Evolutionary conservation across 257 asterid genomes (phyloP), one percentile per base, ranked within the genome.

Genomic region (Gardenia jasminoides): DNA sequence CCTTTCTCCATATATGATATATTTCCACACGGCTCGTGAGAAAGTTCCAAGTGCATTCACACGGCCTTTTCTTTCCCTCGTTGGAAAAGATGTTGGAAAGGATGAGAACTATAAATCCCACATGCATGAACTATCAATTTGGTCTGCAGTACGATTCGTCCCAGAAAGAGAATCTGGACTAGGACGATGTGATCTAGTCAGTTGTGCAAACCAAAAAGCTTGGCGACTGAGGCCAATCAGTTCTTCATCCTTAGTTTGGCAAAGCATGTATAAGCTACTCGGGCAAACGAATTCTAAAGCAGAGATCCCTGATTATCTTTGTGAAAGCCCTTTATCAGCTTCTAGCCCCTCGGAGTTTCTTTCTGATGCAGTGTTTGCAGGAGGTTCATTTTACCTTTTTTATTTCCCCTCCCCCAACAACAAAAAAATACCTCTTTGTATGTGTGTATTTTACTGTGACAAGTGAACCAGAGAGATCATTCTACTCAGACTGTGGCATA

Each of bases 331-430:
- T 10, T 28, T 15, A 10, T 10, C 70, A 28, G 22, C 9, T 26
- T 28, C 70, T 10, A 22, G 6, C 5, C 75, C 75, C 0, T 24
- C 75, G 0, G 75, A 77, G n/a, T 67, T 33, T 19, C 75, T 77
- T 3, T 67, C 74, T 39, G 13, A 48, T 36, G 80, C 80, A 33
- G 44, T 77, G 10, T 77, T 77, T 67, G 80, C 75, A 10, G 80
- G 80, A 77, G 80, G 67, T 77, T 24, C 26, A n/a, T 12, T 4
- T 15, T 20, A 39, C 13, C 36, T 44, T 52, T 16, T 52, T 52
- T 15, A 22, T n/a, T n/a, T n/a, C n/a, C n/a, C n/a, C n/a, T n/a
- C n/a, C n/a, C n/a, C n/a, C n/a, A n/a, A n/a, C n/a, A n/a, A n/a
- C n/a, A n/a, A n/a, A n/a, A n/a, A n/a, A n/a, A n/a, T n/a, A n/a